Base-by-base conservation (phyloP, 192 early-diverging fungal species). In the Backusella parvicylindrica region DNA sequence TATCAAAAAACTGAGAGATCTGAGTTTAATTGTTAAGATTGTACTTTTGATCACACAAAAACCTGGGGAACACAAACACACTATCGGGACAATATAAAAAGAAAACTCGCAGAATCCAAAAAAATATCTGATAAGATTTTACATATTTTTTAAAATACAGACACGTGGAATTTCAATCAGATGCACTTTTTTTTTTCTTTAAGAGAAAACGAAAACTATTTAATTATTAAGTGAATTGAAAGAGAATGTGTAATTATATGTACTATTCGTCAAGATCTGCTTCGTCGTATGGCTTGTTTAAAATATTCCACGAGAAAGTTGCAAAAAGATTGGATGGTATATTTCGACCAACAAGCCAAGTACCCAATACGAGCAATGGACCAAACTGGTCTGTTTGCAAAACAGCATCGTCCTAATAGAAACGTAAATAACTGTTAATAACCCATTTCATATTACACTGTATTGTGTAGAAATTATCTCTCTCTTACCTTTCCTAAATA, bases 341-440 rank as follows among this genome's bases (percentile, higher is more conserved):
- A 33, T 49, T 72, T n/a, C 71, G 71, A n/a, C 76, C 76, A n/a
- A 63, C 76, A 37, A 78, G 56, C 71, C 76, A 78, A 37, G 65
- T 68, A 30, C 76, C 71, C n/a, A 73, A 35, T 26, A 71, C 72
- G 23, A 78, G 56, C 38, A 77, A 49, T 7, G 75, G 75, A 6
- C 75, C 75, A 38, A 77, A 65, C 3, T 30, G 23, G 66, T 77
- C 71, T 2, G 75, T 77, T 38, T 77, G 75, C 26, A 71, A 49
- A 13, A 70, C 50, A 23, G 75, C 75, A 31, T 71, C 63, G 49
- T 71, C 64, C 69, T 71, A 32, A 35, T 26, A 16, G 8, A 37
- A 38, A n/a, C 0, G 26, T 18, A 37, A 49, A 28, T 31, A 35
- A 8, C n/a, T 1, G 23, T 64, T 3, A 38, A 21, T 18, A 41